Conservation (phyloP, 139 green algal species). For the Klebsormidium nitens region DNA sequence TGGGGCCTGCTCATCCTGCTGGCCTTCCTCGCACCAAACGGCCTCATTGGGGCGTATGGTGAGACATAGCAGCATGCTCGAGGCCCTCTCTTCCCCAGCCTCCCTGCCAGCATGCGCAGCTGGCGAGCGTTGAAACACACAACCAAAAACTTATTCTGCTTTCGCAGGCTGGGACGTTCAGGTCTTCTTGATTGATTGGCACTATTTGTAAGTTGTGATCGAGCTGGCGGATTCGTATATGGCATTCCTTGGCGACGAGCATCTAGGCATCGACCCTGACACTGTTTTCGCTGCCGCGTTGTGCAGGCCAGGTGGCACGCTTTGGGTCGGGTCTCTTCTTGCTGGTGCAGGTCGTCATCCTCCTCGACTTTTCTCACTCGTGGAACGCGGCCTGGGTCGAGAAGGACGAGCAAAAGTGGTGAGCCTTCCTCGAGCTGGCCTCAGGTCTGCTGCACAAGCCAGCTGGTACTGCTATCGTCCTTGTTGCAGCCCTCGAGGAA, state of each 20-base stretch:
- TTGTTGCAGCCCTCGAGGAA: no score
- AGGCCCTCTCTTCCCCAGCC: no score
- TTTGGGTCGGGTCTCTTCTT: conserved; percentile 86
- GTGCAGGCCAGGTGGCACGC: conserved; percentile 63
- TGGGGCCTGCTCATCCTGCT: conserved; percentile 70
- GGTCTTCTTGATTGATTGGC: no score
- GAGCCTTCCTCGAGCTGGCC: conserved; percentile 49
- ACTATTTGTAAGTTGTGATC: not conserved
- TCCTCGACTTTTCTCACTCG: conserved; percentile 85
- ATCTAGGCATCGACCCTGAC: no score
- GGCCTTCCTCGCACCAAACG: conserved; percentile 37
- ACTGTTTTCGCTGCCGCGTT: conserved; percentile 3
- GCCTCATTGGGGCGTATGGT: conserved; percentile 22
- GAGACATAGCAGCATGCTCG: no score
- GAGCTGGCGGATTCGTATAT: not conserved
- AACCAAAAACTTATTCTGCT: no score
- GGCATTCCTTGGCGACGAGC: no score
- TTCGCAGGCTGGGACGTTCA: no score
- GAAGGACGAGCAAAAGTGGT: conserved; percentile 71
- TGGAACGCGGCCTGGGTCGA: conserved; percentile 91
- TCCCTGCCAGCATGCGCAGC: no score
- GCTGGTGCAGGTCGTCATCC: conserved; percentile 90
- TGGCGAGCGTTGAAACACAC: no score
- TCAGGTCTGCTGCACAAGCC: not conserved
- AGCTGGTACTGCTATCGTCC: no score